phyloP scores from a whole-genome alignment of 192 early-diverging fungal species.

The Coemansia pectinata region DNA sequence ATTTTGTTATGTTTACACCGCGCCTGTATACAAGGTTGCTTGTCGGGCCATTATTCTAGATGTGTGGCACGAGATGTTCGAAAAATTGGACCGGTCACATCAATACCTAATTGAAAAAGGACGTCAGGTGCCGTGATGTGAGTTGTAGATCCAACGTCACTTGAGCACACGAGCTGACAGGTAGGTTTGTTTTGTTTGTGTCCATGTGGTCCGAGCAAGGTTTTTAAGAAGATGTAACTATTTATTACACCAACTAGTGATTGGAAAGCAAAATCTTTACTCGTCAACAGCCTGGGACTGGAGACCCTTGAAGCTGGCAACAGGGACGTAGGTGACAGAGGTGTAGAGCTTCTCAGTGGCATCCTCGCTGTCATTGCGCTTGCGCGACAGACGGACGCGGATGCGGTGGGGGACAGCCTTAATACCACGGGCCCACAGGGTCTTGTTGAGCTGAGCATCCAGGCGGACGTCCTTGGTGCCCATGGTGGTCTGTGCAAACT shows the following conservation, averaged over 20 bases:
- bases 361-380: constrained; percentile 96
- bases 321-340: constrained; percentile 84
- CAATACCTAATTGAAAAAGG: no score
- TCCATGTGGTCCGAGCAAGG: neutral
- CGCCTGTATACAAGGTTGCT: no score
- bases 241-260: neutral
- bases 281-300: constrained; percentile 70
- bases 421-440: constrained; percentile 90
- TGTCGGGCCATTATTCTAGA: no score
- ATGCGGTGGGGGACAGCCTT: constrained; percentile 95
- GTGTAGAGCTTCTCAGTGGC: constrained; percentile 98
- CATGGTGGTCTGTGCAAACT: constrained; percentile 92
- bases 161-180: neutral
- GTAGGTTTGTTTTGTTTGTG: neutral
- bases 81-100: no score
- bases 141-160: neutral
- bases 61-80: no score
- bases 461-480: constrained; percentile 96
- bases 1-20: no score
- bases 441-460: constrained; percentile 94
- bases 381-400: constrained; percentile 91
- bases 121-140: neutral
- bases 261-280: constrained; percentile 17
- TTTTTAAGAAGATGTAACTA: neutral
- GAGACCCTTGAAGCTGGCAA: constrained; percentile 88